Percentiles rank a stretch among this genome's conserved stretches.
Evolutionary conservation across 768 basidiomycete species (phyloP).

Genomic region (Calocybe indica): DNA sequence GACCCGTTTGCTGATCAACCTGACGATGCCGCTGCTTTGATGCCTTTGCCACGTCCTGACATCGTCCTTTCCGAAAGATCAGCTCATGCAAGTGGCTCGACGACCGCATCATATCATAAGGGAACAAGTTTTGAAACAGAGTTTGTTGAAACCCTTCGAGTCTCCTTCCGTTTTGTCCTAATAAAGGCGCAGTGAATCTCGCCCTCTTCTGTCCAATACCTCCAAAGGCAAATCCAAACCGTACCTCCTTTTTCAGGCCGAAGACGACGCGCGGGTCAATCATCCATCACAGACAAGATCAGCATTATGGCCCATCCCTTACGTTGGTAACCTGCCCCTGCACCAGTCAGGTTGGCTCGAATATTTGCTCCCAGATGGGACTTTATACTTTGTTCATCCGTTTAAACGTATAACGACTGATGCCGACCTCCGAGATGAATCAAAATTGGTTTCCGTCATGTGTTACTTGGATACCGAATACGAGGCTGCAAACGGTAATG

Average conservation of each 20-base stretch:
- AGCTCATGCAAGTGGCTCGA: slow-evolving; percentile 5
- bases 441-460: slow-evolving; percentile 42
- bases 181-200: background rate
- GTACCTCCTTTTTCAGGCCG: slow-evolving; percentile 4
- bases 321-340: slow-evolving; percentile 24
- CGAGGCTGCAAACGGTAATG: slow-evolving; percentile 20
- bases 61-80: slow-evolving; percentile 31
- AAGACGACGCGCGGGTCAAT: slow-evolving; percentile 16
- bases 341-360: slow-evolving; percentile 69
- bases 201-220: slow-evolving; percentile 2
- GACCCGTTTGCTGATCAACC: no score
- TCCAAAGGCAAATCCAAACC: background rate
- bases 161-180: no score
- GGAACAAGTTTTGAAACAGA: no score
- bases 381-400: slow-evolving; percentile 65
- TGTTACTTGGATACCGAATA: slow-evolving; percentile 34
- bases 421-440: slow-evolving; percentile 51
- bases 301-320: slow-evolving; percentile 13
- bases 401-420: slow-evolving; percentile 60
- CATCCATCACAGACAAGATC: slow-evolving; percentile 9
- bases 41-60: slow-evolving; percentile 37
- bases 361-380: slow-evolving; percentile 67
- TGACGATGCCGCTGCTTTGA: slow-evolving; percentile 1
- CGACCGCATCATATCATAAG: no score
- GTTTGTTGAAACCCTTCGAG: background rate